phyloP scores from a whole-genome alignment of 2,329 filamentous ascomycete genomes.

The Pyrenophora tritici-repentis region DNA sequence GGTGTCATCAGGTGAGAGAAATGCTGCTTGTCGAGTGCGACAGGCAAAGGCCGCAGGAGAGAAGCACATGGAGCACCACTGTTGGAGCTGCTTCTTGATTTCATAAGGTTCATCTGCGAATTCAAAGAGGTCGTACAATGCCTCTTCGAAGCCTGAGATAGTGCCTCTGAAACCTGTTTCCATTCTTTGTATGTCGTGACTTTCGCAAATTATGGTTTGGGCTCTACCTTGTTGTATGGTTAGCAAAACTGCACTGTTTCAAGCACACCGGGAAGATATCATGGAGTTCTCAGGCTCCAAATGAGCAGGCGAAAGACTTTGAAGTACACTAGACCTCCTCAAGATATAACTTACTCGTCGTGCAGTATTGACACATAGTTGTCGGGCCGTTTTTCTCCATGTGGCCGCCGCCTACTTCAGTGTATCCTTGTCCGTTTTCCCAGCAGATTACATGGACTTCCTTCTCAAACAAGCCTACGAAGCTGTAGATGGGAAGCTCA shows the following conservation, averaged over 20 bases:
- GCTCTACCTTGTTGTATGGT: slow-evolving; percentile 10
- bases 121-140: slow-evolving; percentile 16
- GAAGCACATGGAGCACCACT: slow-evolving; percentile 43
- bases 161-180: not conserved
- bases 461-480: slow-evolving; percentile 47
- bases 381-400: slow-evolving; percentile 27
- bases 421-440: slow-evolving; percentile 43
- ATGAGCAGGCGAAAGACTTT: no score
- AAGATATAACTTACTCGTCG: slow-evolving; percentile 1
- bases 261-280: no score
- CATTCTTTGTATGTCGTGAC: slow-evolving; percentile 21
- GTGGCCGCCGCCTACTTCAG: slow-evolving; percentile 49
- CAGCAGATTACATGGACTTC: slow-evolving; percentile 45
- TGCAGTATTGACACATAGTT: slow-evolving; percentile 34
- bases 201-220: slow-evolving; percentile 30
- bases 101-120: slow-evolving; percentile 9
- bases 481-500: slow-evolving; percentile 45
- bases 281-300: no score
- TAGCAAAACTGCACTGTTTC: not conserved
- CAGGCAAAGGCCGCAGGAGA: slow-evolving; percentile 26
- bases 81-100: slow-evolving; percentile 21
- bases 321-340: fast-evolving
- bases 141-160: slow-evolving; percentile 10
- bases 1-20: not conserved
- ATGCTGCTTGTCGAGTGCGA: slow-evolving; percentile 8